Percentiles rank a stretch among this genome's conserved stretches.
Conservation (phyloP, 1,139 yeast species). For the Debaryomyces psychrophilus region DNA sequence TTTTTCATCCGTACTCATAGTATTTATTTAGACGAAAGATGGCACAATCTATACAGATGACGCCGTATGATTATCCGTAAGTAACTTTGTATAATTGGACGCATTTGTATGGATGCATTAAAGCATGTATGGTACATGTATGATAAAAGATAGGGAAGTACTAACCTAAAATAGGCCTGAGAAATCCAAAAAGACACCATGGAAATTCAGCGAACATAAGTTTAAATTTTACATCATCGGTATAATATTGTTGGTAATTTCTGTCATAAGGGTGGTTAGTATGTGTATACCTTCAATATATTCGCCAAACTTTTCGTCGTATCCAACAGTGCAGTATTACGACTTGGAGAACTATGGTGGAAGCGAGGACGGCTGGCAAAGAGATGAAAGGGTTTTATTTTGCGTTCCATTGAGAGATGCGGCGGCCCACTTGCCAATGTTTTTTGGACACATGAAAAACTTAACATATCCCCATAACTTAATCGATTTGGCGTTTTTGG, state of each 20-base stretch:
- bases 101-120: not conserved
- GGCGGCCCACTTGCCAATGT: slow-evolving; percentile 65
- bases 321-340: slow-evolving; percentile 39
- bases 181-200: not conserved
- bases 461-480: slow-evolving; percentile 60
- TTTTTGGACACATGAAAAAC: slow-evolving; percentile 58
- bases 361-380: slow-evolving; percentile 54
- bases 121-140: not conserved
- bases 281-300: slow-evolving; percentile 18
- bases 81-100: slow-evolving; percentile 4
- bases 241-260: slow-evolving; percentile 13
- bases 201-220: slow-evolving; percentile 1
- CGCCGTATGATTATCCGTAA: slow-evolving; percentile 14
- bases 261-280: slow-evolving; percentile 8
- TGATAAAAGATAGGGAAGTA: not conserved
- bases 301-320: slow-evolving; percentile 27
- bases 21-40: slow-evolving; percentile 1
- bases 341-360: slow-evolving; percentile 52
- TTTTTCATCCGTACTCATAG: not conserved
- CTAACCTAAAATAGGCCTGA: slow-evolving; percentile 8
- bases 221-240: slow-evolving; percentile 4
- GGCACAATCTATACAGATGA: slow-evolving; percentile 13
- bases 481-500: slow-evolving; percentile 60
- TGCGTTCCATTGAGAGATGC: slow-evolving; percentile 67
- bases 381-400: slow-evolving; percentile 55